Percentiles rank a stretch among this genome's conserved stretches.
phyloP scores from a whole-genome alignment of 2,329 filamentous ascomycete species.

The Botryotinia globosa region DNA sequence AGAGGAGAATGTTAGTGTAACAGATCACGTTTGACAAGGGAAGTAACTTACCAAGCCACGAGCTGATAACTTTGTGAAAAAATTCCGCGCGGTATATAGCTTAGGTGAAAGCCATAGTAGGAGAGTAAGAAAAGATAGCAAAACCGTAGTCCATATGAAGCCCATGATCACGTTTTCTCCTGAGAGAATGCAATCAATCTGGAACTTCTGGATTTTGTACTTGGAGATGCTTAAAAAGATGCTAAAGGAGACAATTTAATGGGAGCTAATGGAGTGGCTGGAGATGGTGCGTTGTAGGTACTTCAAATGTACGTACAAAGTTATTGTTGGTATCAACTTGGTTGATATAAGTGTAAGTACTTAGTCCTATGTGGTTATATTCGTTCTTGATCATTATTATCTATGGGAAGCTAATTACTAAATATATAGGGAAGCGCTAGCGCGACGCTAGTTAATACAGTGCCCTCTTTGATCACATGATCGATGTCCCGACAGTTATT shows the following conservation, averaged over 20 bases:
- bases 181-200: neutral
- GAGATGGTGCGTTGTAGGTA: neutral
- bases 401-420: no score
- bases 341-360: no score
- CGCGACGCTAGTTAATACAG: no score
- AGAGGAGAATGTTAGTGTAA: neutral
- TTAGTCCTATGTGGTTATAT: no score
- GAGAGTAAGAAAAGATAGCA: neutral
- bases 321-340: no score
- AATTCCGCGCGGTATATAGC: neutral
- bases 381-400: no score
- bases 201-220: no score
- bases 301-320: neutral
- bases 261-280: no score
- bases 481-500: no score
- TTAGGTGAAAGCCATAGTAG: neutral
- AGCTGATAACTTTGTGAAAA: neutral
- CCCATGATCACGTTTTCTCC: neutral
- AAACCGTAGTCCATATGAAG: neutral
- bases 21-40: neutral
- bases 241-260: neutral
- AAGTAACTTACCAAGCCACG: constrained; percentile 6
- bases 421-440: no score
- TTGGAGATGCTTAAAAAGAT: neutral
- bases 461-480: no score